Conservation (phyloP, 768 basidiomycete genomes). For the Trametes punicea region DNA sequence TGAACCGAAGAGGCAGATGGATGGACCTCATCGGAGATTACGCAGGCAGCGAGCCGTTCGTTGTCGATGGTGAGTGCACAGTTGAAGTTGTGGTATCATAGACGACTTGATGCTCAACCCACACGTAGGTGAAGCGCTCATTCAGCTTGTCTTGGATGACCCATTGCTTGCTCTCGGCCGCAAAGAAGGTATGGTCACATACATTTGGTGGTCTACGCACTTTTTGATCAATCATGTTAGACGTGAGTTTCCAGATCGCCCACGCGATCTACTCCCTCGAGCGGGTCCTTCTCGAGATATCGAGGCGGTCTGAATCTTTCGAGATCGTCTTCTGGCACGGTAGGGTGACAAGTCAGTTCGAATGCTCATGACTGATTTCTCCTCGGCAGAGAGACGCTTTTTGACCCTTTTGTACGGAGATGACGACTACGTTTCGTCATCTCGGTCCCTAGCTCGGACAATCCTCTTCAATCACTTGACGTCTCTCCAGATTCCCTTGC, state of each 20-base stretch:
- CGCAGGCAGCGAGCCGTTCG: slow-evolving; percentile 61
- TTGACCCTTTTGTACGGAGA: slow-evolving; percentile 38
- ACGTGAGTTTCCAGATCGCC: slow-evolving; percentile 56
- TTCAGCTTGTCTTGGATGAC: slow-evolving; percentile 58
- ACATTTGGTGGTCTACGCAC: too few relatives aligned
- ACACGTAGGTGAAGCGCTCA: slow-evolving; percentile 53
- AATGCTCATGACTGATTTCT: background rate
- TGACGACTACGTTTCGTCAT: slow-evolving; percentile 36
- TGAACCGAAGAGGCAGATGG: slow-evolving; percentile 42
- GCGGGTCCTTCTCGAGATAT: slow-evolving; percentile 45
- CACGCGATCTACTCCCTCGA: slow-evolving; percentile 60
- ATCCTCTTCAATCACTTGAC: slow-evolving; percentile 50
- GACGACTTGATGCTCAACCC: slow-evolving; percentile 41
- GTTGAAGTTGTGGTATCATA: slow-evolving; percentile 51
- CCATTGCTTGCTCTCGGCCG: slow-evolving; percentile 56
- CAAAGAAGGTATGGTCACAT: slow-evolving; percentile 33
- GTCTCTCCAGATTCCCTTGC: slow-evolving; percentile 39
- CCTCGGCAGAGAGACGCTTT: slow-evolving; percentile 41
- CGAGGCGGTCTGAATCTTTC: slow-evolving; percentile 49
- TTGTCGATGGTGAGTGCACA: slow-evolving; percentile 53
- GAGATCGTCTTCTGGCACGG: slow-evolving; percentile 66
- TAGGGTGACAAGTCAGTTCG: slow-evolving; percentile 22
- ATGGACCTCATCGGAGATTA: slow-evolving; percentile 75
- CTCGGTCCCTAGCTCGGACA: slow-evolving; percentile 49
- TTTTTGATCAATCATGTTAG: slow-evolving; percentile 28